Percentiles rank a stretch among this genome's conserved stretches.
These are phyloP conservation scores for Sambucus nigra DNA, from an alignment of 129 eudicot genomes.

Conservation along the genomic window DNA sequence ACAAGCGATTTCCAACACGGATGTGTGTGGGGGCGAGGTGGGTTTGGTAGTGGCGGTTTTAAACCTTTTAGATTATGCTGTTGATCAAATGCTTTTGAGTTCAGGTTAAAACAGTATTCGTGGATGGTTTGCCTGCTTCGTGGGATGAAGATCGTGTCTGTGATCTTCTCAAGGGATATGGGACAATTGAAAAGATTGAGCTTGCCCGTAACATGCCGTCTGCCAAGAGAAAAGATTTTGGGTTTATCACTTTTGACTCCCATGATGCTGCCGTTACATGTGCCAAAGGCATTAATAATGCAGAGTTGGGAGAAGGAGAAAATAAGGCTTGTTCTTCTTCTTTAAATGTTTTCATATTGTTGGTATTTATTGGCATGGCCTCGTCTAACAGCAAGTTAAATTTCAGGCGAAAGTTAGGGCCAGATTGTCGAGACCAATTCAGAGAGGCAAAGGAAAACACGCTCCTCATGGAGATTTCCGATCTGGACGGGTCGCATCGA, in stretches of 20 bases:
- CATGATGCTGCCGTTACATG: conserved; percentile 95
- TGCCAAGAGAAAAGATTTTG: conserved; percentile 93
- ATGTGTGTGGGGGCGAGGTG: too few species aligned
- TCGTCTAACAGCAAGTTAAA: background rate
- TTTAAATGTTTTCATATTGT: too few species aligned
- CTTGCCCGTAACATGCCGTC: conserved; percentile 99
- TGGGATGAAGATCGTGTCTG: conserved; percentile 92
- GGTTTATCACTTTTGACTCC: conserved; percentile 80
- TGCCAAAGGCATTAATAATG: conserved; percentile 82
- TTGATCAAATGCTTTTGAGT: conserved; percentile 7
- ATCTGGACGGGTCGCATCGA: conserved; percentile 35
- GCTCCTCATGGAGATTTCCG: conserved; percentile 50
- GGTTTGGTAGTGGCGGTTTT: background rate
- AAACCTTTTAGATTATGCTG: background rate
- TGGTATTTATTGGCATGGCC: background rate
- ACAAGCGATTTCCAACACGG: too few species aligned
- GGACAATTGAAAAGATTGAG: conserved; percentile 73
- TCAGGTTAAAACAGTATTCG: conserved; percentile 90
- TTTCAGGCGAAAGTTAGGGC: conserved; percentile 91
- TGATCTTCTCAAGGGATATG: conserved; percentile 60
- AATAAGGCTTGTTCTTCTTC: conserved; percentile 40
- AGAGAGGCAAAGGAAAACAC: conserved; percentile 75
- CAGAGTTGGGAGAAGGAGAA: conserved; percentile 78
- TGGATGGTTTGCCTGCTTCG: conserved; percentile 82
- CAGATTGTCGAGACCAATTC: conserved; percentile 84